Percentiles rank a stretch among this genome's conserved stretches.
Evolutionary conservation across 2,329 filamentous ascomycete genomes (phyloP).

Genomic region (Ophiostoma pallidulum): DNA sequence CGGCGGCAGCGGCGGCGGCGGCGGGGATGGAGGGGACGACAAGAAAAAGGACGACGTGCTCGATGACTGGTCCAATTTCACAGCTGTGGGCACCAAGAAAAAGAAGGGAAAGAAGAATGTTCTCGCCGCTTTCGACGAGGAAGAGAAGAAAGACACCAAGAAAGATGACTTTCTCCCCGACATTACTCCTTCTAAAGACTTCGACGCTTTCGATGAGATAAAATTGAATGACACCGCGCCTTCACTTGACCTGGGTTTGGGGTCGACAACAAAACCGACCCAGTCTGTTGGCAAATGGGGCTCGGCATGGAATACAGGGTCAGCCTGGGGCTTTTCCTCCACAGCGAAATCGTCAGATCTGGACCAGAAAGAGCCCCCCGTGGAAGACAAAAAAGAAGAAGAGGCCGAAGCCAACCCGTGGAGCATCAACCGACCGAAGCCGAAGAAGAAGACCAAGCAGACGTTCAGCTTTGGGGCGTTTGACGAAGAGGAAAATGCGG

Average conservation of each 20-base stretch:
- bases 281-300: conserved; percentile 49
- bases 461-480: conserved; percentile 40
- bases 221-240: conserved; percentile 52
- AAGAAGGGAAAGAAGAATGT: conserved; percentile 44
- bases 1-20: conserved; percentile 24
- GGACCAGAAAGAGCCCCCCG: conserved; percentile 20
- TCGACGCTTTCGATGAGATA: conserved; percentile 58
- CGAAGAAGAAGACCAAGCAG: conserved; percentile 42
- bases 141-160: conserved; percentile 13
- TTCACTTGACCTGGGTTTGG: conserved; percentile 36
- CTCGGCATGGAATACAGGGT: conserved; percentile 47
- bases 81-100: conserved; percentile 40
- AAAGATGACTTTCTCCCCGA: conserved; percentile 14
- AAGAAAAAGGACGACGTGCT: conserved; percentile 23
- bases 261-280: conserved; percentile 28
- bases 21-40: conserved; percentile 19
- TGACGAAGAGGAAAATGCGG: conserved; percentile 30
- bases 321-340: conserved; percentile 28
- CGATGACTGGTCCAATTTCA: conserved; percentile 38
- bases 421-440: conserved; percentile 36
- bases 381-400: conserved; percentile 33
- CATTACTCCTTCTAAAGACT: conserved; percentile 25
- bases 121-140: conserved; percentile 20
- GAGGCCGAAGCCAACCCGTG: conserved; percentile 41
- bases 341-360: conserved; percentile 23